Base-by-base conservation (phyloP, 2,329 filamentous ascomycete species). In the Pseudopyrenochaeta lycopersici region DNA sequence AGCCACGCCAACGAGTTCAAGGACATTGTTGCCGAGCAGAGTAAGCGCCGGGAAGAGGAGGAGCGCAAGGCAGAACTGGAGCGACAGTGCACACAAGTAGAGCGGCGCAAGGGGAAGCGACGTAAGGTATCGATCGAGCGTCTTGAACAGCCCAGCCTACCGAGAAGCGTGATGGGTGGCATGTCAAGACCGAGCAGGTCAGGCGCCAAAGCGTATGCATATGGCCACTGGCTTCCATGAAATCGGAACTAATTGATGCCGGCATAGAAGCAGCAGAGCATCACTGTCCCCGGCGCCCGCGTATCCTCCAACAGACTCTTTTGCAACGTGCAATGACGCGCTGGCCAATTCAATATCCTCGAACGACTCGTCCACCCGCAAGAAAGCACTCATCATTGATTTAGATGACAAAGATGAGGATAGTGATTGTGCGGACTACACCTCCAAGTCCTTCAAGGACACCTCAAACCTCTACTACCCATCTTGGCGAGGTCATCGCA, bases 1-100 rank as follows among this genome's bases (percentile, higher is more conserved):
- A 79, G 76, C 46, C 78, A 80, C 49, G 75, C 77, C 2, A 72
- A 67, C 45, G 67, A 73, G 18, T 79, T 76, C 63, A 58, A 63
- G 15, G 70, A 75, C 7, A 71, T 77, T 43, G 67, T 79, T 12
- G 72, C 76, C 30, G 72, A 77, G 39, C 60, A 80, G 41, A 64
- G 74, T 49, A 71, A 66, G 23, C 58, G 63, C 29, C 68, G 72
- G 36, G 68, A 67, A 36, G 67, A 69, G 21, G 58, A 60, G 15
- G 70, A 57, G 59, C 67, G 36, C 50, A 61, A 62, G 46, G 50
- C 56, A 17, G 60, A 72, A 54, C 62, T 67, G 59, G 58, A 67
- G 58, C 52, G 66, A 29, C 66, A 73, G 45, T 63, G 62, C 23
- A 77, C 74, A 59, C 69, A 52, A 12, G 61, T 33, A 58, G 58